Evolutionary conservation across 495 filamentous ascomycete genomes (phyloP).

Genomic region (Xylaria curta): DNA sequence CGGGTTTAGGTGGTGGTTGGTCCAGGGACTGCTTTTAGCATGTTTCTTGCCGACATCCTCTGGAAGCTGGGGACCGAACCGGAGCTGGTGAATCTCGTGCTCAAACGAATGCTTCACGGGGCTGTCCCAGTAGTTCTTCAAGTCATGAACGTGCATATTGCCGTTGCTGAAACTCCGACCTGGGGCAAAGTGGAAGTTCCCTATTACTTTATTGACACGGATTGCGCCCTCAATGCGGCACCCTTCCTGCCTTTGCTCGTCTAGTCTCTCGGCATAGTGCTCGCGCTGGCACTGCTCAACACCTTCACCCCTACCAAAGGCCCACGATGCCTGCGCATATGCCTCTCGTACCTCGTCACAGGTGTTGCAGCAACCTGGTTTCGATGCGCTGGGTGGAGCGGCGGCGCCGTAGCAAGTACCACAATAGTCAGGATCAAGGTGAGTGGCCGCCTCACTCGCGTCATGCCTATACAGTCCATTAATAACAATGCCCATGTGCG

Average conservation of each 20-base stretch:
- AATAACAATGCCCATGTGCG: background rate
- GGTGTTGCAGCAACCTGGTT: slow-evolving; percentile 90
- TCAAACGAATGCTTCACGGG: slow-evolving; percentile 82
- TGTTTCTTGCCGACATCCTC: slow-evolving; percentile 71
- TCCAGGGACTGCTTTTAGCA: slow-evolving; percentile 68
- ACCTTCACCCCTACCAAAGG: slow-evolving; percentile 87
- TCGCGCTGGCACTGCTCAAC: slow-evolving; percentile 97
- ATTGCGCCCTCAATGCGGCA: slow-evolving; percentile 94
- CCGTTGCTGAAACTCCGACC: slow-evolving; percentile 92
- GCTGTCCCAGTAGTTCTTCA: slow-evolving; percentile 86
- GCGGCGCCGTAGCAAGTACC: slow-evolving; percentile 90
- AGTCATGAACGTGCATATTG: slow-evolving; percentile 96
- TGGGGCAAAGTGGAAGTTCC: slow-evolving; percentile 98
- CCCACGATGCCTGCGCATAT: slow-evolving; percentile 87
- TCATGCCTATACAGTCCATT: slow-evolving; percentile 54
- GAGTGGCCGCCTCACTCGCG: slow-evolving; percentile 70
- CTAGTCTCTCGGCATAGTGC: slow-evolving; percentile 85
- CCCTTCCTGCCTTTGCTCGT: slow-evolving; percentile 86
- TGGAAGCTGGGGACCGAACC: slow-evolving; percentile 92
- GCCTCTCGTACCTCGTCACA: slow-evolving; percentile 96
- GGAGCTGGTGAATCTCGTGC: slow-evolving; percentile 86
- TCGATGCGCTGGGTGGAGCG: slow-evolving; percentile 69
- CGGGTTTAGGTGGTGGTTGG: slow-evolving; percentile 89
- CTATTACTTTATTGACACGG: slow-evolving; percentile 96
- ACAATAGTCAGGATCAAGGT: slow-evolving; percentile 92